Conservation (phyloP, 257 asterid genomes). For the Jacaranda mimosifolia region DNA sequence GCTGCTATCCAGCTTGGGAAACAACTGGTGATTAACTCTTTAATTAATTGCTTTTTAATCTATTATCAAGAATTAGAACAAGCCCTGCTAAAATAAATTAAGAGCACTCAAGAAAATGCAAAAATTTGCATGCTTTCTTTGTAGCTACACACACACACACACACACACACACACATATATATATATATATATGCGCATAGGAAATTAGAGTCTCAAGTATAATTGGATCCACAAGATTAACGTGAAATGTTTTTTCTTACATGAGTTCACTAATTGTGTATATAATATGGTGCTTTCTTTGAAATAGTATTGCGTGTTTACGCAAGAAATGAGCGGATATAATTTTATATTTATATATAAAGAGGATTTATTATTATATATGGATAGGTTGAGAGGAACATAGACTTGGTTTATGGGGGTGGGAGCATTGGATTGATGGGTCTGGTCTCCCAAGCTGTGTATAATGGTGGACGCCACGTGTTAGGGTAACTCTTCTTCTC, state of each 20-base stretch:
- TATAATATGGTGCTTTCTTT: no score
- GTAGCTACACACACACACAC: no score
- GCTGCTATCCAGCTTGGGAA: constrained; percentile 77
- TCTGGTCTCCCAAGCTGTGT: constrained; percentile 73
- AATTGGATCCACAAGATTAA: not conserved
- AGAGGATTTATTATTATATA: not conserved
- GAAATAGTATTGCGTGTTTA: constrained; percentile 28
- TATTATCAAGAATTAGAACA: no score
- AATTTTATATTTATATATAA: not conserved
- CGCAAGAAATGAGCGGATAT: constrained; percentile 33
- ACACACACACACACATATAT: no score
- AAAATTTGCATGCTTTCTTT: no score
- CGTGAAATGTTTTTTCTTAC: not conserved
- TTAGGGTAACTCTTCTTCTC: constrained; percentile 58
- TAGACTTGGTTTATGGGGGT: constrained; percentile 85
- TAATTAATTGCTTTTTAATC: constrained; percentile 3
- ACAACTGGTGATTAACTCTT: constrained; percentile 52
- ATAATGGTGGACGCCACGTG: constrained; percentile 82
- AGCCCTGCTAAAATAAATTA: no score
- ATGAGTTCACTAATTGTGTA: not conserved
- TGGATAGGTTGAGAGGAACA: constrained; percentile 78
- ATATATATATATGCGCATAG: no score
- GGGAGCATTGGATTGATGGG: constrained; percentile 90
- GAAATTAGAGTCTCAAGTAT: no score
- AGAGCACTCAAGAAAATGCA: no score